Percentiles rank a stretch among this genome's conserved stretches.
phyloP scores from a whole-genome alignment of 345 rosid genomes.

The Linum usitatissimum region DNA sequence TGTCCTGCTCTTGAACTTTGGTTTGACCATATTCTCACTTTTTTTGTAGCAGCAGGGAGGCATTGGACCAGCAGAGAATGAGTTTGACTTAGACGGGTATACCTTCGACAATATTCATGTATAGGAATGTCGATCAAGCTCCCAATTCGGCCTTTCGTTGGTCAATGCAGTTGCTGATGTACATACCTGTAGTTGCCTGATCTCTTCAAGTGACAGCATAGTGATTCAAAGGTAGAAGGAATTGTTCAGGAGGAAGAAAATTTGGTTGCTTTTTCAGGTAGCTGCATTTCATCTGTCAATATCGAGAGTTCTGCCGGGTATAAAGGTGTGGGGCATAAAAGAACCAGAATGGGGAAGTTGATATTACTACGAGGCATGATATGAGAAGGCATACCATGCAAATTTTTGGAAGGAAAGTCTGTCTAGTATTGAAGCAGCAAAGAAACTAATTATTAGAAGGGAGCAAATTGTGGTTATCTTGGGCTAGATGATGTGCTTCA shows the following conservation, averaged over 20 bases:
- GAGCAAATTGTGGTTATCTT: constrained; percentile 15
- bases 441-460: constrained; percentile 31
- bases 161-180: constrained; percentile 20
- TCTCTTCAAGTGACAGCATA: constrained; percentile 15
- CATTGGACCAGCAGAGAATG: constrained; percentile 40
- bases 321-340: neutral
- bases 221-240: constrained; percentile 7
- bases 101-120: constrained; percentile 59
- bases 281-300: constrained; percentile 26
- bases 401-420: constrained; percentile 33
- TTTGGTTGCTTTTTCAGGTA: constrained; percentile 11
- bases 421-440: constrained; percentile 18
- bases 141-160: neutral
- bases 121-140: constrained; percentile 18
- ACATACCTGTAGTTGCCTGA: constrained; percentile 23
- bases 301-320: constrained; percentile 16
- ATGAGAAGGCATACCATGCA: constrained; percentile 38
- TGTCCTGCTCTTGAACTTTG: neutral
- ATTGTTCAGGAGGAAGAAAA: neutral
- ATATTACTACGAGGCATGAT: constrained; percentile 18
- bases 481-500: constrained; percentile 6
- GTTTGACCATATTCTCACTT: neutral
- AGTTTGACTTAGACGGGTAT: constrained; percentile 76
- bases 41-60: constrained; percentile 50
- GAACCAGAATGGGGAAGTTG: constrained; percentile 7